A percentile compares a stretch with the other conserved stretches of the same genome.
Conservation (phyloP, 23 red algal species). For the Gracilaria domingensis region DNA sequence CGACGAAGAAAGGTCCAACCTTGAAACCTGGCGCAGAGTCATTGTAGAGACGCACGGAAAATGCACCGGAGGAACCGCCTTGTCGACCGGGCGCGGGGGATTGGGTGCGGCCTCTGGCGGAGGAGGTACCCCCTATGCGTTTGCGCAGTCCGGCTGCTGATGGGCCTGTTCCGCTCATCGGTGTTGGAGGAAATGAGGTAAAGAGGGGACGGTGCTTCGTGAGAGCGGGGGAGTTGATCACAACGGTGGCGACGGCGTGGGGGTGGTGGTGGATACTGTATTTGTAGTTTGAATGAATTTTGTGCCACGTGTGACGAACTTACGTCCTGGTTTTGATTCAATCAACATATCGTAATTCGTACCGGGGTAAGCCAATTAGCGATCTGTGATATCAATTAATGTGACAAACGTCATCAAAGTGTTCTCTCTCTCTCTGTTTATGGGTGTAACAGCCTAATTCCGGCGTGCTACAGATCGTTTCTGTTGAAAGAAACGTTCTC, state of each 20-base stretch:
- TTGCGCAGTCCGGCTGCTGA: slow-evolving; percentile 63
- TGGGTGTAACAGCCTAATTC: too few species aligned
- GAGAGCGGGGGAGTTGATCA: neutral
- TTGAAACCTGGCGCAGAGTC: slow-evolving; percentile 85
- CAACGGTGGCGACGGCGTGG: neutral
- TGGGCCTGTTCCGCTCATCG: slow-evolving; percentile 59
- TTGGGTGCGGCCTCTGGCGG: slow-evolving; percentile 7
- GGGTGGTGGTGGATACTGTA: neutral
- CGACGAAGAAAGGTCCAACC: slow-evolving; percentile 85
- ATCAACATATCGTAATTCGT: neutral
- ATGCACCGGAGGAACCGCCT: slow-evolving; percentile 51
- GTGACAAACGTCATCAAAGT: too few species aligned
- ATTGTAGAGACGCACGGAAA: slow-evolving; percentile 88
- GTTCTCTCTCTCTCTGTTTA: too few species aligned
- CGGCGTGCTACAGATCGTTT: too few species aligned
- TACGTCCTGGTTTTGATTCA: neutral
- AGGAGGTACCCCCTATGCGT: slow-evolving; percentile 20
- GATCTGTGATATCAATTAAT: neutral
- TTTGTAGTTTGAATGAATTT: neutral
- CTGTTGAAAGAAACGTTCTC: too few species aligned
- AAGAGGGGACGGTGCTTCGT: neutral
- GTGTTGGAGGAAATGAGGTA: neutral
- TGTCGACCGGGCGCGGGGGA: slow-evolving; percentile 60
- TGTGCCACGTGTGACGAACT: neutral
- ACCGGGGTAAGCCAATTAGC: neutral